Base-by-base conservation (phyloP, 139 green algal genomes). In the Chlamydomonas sp. region DNA sequence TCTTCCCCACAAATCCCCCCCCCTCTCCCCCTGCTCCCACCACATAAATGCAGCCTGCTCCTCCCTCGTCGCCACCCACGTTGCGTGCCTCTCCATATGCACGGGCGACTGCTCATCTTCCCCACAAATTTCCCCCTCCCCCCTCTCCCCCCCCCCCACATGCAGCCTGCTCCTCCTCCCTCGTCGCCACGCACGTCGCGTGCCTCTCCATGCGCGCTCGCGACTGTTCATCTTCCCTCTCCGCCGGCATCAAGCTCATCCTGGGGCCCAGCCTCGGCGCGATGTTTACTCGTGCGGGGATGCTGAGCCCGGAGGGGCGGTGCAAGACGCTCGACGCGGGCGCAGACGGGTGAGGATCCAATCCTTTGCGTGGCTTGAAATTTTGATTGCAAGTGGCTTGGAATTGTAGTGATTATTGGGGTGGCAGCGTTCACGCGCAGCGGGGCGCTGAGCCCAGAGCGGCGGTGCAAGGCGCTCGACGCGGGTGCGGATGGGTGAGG, bases 401-500 rank as follows among this genome's bases (percentile, higher is more conserved):
- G n/a, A n/a, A n/a, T n/a, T n/a, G n/a, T n/a, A n/a, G n/a, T n/a
- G n/a, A n/a, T n/a, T n/a, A n/a, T n/a, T n/a, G n/a, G n/a, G n/a
- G n/a, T n/a, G n/a, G n/a, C n/a, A n/a, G n/a, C n/a, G 83, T 89
- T 89, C 69, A 74, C 69, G 1, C 58, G 70, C 10, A 76, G 78
- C 33, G 88, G 88, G 58, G 92, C 96, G 89, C 82, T 93, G 35
- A 35, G 86, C 0, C 73, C 73, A 5, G 86, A 92, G 26, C 87
- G 88, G 8, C 80, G 89, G 57, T 95, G 89, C 82, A 93, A 92
- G 76, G 92, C 89, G 0, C 80, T 95, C 65, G 88, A 92, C 47
- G 74, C 72, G 3, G 71, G 80, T 3, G 90, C 87, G 10, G 85
- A 96, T 65, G 89, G 90, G 10, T n/a, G n/a, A n/a, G n/a, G n/a